A percentile compares a stretch with the other conserved stretches of the same genome.
Conservation (phyloP, 2,329 filamentous ascomycete species). For the Fusarium agapanthi region DNA sequence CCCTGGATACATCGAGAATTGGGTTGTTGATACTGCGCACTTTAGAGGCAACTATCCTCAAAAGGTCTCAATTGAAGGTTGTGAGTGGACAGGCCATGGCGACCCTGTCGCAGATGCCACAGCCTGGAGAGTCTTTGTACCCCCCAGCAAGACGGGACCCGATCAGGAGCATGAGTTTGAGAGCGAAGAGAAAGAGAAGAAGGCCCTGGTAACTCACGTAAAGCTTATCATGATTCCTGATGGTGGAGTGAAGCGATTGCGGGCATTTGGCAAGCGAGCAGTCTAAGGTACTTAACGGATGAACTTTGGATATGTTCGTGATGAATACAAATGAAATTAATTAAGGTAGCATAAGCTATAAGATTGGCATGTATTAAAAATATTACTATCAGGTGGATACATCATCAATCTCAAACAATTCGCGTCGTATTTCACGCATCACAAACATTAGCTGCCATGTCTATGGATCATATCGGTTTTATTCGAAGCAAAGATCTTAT, state of each 20-base stretch:
- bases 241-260: conserved; percentile 88
- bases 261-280: conserved; percentile 54
- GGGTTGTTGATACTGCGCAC: conserved; percentile 82
- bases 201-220: conserved; percentile 76
- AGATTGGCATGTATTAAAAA: neutral
- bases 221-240: conserved; percentile 95
- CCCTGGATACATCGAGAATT: conserved; percentile 68
- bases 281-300: conserved; percentile 23
- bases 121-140: conserved; percentile 73
- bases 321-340: conserved; percentile 5
- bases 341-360: neutral
- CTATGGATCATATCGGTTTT: neutral
- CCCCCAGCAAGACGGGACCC: conserved; percentile 73
- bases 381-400: neutral
- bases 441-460: neutral
- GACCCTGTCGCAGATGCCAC: conserved; percentile 65
- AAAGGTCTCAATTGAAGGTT: conserved; percentile 72
- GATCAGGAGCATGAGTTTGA: conserved; percentile 77
- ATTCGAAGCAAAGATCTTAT: neutral
- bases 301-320: neutral
- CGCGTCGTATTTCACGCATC: conserved; percentile 17
- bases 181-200: conserved; percentile 63
- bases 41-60: conserved; percentile 88
- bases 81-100: conserved; percentile 62
- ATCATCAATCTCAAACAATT: conserved; percentile 32